These are phyloP conservation scores for Umbelopsis sp. DNA, from an alignment of 371 early-diverging fungal species.

Conservation along the genomic window DNA sequence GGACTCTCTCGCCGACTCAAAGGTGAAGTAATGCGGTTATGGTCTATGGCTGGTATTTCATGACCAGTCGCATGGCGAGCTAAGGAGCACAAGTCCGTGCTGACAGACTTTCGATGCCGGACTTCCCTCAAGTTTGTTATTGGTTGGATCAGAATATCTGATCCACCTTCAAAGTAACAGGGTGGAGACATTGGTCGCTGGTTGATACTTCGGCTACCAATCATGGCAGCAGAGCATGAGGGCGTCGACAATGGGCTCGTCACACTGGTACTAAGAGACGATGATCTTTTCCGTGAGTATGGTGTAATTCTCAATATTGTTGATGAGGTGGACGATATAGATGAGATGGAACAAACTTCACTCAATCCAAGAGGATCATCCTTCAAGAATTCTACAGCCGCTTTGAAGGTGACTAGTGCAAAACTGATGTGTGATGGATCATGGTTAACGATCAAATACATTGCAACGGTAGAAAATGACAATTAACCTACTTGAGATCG, in stretches of 20 bases:
- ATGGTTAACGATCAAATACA: too few relatives aligned
- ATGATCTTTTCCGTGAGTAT: not conserved
- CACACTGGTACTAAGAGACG: constrained; percentile 5
- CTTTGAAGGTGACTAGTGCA: constrained; percentile 57
- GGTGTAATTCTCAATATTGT: constrained; percentile 12
- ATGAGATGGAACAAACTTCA: constrained; percentile 35
- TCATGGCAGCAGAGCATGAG: not conserved
- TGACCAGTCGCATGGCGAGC: not conserved
- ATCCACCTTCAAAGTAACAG: too few relatives aligned
- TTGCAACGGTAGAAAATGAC: not conserved
- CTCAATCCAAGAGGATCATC: constrained; percentile 55
- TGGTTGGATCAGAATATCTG: not conserved
- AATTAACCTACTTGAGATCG: constrained; percentile 44
- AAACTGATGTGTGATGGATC: constrained; percentile 31
- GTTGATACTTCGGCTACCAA: not conserved
- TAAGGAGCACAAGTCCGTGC: constrained; percentile 39
- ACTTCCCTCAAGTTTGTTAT: not conserved
- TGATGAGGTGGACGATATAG: constrained; percentile 29
- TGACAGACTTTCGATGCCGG: constrained; percentile 50
- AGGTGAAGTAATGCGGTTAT: not conserved
- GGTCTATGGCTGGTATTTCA: not conserved
- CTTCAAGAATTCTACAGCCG: constrained; percentile 58
- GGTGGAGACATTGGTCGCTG: not conserved
- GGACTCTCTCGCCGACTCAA: constrained; percentile 35
- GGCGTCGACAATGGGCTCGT: not conserved